Percentiles rank a stretch among this genome's conserved stretches.
These are phyloP conservation scores for Capsicum chinense DNA, from an alignment of 257 asterid species.

Conservation along the genomic window DNA sequence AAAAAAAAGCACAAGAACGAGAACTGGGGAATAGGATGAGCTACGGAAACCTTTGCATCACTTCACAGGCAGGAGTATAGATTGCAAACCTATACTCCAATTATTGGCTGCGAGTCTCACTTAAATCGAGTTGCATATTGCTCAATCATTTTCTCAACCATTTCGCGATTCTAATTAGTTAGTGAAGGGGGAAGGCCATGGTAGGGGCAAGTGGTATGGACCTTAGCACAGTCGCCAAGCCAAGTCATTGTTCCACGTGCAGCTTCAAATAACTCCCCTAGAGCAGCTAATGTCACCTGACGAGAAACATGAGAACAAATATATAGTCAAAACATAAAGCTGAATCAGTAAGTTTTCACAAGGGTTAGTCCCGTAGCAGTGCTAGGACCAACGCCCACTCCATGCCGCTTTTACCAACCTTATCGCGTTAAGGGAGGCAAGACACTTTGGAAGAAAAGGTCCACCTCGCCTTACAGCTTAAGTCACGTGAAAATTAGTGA, in stretches of 20 bases:
- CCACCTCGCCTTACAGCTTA: background rate
- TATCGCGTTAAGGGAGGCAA: background rate
- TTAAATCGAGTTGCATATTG: background rate
- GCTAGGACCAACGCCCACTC: no score
- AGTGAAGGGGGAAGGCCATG: background rate
- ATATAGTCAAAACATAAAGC: background rate
- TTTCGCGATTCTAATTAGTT: background rate
- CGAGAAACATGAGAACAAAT: constrained; percentile 17
- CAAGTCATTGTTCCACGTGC: constrained; percentile 95
- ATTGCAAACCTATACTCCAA: background rate
- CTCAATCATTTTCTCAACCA: background rate
- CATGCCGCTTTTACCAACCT: background rate
- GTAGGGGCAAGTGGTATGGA: constrained; percentile 37
- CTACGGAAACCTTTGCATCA: background rate
- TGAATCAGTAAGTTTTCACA: background rate
- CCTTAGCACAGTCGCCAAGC: constrained; percentile 99
- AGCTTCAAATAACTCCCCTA: constrained; percentile 88
- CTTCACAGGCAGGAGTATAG: background rate
- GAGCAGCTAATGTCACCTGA: constrained; percentile 88
- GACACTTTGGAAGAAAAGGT: background rate
- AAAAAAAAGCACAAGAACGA: background rate
- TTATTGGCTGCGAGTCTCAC: background rate
- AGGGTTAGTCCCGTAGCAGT: no score
- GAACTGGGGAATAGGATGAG: background rate
- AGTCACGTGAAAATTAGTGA: background rate